Base-by-base conservation (phyloP, 441 rosid species). In the Raphanus hybrid region DNA sequence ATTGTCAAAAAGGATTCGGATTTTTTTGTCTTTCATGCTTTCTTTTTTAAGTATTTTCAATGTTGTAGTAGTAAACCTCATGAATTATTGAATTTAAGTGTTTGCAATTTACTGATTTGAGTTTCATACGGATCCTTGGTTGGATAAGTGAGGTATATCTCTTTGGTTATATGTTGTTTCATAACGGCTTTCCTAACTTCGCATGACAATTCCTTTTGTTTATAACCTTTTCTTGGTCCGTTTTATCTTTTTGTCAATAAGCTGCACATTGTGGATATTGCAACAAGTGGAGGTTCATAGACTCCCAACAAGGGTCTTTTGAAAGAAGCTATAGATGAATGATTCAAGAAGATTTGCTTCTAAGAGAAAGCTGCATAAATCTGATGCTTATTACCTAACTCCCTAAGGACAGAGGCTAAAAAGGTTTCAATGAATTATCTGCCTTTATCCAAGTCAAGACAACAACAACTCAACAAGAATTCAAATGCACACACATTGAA, bases 1-100 rank as follows among this genome's bases (percentile, higher is more conserved):
- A 69, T 63, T 55, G 14, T 64, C 78, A 61, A 20, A 23, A 41
- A 62, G 29, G n/a, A 37, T 26, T 48, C 64, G 61, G 77, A 37
- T 54, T 29, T 43, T 27, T 55, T 79, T 67, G 69, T 62, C 64
- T 78, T 78, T 29, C 23, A 4, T 78, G 74, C 67, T 78, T 78
- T 23, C 34, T 41, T 62, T 41, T 62, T 5, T 3, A 62, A 73
- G 59, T 50, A 11, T 67, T 78, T 77, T 37, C 64, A 48, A 12
- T 73, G 77, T 78, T 78, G 77, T 78, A 67, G 67, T 61, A 68
- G 74, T 78, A 73, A 45, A 67, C 81, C 45, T 14, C 59, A 9
- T 26, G 50, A 71, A 43, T 61, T 61, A 27, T 60, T 37, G 69
- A 50, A 34, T 66, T 78, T 60, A 29, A 26, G 59, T 39, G 67